Evolutionary conservation across 1,284 basidiomycete species (phyloP).

Genomic region (Apiotrichum veenhuisii): DNA sequence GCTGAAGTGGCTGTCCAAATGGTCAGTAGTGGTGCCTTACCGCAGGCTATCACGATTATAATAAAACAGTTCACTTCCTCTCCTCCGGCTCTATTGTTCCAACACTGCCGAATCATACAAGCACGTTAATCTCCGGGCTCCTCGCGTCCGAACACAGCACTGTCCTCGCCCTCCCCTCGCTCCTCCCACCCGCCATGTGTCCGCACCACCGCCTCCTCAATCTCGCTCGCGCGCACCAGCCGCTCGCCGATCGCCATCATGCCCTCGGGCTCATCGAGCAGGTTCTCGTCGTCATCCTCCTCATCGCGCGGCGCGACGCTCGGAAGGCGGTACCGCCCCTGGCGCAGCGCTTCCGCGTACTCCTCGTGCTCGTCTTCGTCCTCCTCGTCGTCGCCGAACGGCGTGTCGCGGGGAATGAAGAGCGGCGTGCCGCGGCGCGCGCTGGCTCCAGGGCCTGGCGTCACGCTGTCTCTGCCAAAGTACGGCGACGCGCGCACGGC

Average conservation of each 20-base stretch:
- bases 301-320: slow-evolving; percentile 36
- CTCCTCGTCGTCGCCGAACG: slow-evolving; percentile 45
- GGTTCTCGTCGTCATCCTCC: slow-evolving; percentile 37
- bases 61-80: too few relatives aligned
- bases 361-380: slow-evolving; percentile 46
- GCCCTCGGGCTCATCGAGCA: slow-evolving; percentile 46
- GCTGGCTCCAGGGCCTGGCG: slow-evolving; percentile 21
- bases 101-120: too few relatives aligned
- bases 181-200: slow-evolving; percentile 45
- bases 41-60: too few relatives aligned
- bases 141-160: slow-evolving; percentile 43
- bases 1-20: too few relatives aligned
- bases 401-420: slow-evolving; percentile 42
- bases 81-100: too few relatives aligned
- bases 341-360: slow-evolving; percentile 35
- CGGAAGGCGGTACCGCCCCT: slow-evolving; percentile 40
- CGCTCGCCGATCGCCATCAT: slow-evolving; percentile 39
- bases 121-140: slow-evolving; percentile 35
- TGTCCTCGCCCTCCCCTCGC: slow-evolving; percentile 37
- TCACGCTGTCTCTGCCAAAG: slow-evolving; percentile 13
- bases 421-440: slow-evolving; percentile 21
- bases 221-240: slow-evolving; percentile 38
- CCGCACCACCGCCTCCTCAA: slow-evolving; percentile 40
- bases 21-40: too few relatives aligned
- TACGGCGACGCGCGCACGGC: slow-evolving; percentile 12